phyloP scores from a whole-genome alignment of 2,329 filamentous ascomycete genomes.

The Penicillium vulpinum region DNA sequence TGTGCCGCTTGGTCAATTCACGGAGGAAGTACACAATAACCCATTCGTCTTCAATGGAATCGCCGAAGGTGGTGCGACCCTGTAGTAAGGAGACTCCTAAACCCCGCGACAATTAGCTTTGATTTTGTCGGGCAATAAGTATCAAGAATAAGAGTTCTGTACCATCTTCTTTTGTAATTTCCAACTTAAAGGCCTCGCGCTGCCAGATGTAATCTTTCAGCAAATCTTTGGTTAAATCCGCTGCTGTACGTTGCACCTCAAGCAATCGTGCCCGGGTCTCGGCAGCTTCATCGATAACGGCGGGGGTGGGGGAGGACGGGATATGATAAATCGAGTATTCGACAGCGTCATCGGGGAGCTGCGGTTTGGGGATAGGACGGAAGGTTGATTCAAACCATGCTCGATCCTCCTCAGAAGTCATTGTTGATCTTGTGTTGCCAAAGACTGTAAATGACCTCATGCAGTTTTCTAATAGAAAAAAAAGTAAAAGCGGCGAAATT shows the following conservation, averaged over 20 bases:
- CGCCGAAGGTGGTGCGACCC: slow-evolving; percentile 82
- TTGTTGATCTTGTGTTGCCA: slow-evolving; percentile 24
- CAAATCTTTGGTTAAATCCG: slow-evolving; percentile 62
- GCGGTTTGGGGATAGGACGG: slow-evolving; percentile 62
- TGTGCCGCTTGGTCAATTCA: slow-evolving; percentile 72
- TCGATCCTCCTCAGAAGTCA: slow-evolving; percentile 57
- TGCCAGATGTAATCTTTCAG: slow-evolving; percentile 96
- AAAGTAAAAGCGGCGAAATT: slow-evolving; percentile 27
- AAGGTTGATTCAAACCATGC: slow-evolving; percentile 68
- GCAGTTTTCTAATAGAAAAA: slow-evolving; percentile 18
- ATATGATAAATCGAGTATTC: slow-evolving; percentile 76
- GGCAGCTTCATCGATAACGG: slow-evolving; percentile 56
- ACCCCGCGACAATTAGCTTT: slow-evolving; percentile 10
- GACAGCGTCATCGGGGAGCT: slow-evolving; percentile 77
- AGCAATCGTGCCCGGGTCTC: slow-evolving; percentile 63
- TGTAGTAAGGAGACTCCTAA: slow-evolving; percentile 61
- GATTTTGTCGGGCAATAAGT: background rate
- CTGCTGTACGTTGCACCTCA: slow-evolving; percentile 67
- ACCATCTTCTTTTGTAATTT: slow-evolving; percentile 63
- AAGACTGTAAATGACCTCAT: slow-evolving; percentile 37
- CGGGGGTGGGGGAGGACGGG: slow-evolving; percentile 58
- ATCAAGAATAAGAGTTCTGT: slow-evolving; percentile 25
- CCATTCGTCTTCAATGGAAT: slow-evolving; percentile 97
- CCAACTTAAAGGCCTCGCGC: slow-evolving; percentile 74
- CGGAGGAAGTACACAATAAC: slow-evolving; percentile 86